These are phyloP conservation scores for Candida arabinofermentans DNA, from an alignment of 805 yeast genomes.

Conservation along the genomic window DNA sequence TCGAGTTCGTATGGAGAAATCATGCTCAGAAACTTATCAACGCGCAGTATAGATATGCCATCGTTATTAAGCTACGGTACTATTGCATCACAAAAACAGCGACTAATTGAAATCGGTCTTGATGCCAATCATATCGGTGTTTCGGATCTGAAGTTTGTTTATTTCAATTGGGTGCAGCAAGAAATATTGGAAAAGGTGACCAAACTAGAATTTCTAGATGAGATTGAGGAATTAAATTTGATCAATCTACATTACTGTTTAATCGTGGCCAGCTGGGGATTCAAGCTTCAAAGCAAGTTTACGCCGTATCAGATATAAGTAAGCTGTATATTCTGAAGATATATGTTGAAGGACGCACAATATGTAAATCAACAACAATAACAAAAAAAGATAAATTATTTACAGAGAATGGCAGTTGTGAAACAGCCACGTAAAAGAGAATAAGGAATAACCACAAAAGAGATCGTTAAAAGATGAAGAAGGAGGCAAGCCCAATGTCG, in stretches of 20 bases:
- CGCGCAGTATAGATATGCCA: slow-evolving; percentile 60
- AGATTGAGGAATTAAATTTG: slow-evolving; percentile 64
- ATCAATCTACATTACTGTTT: slow-evolving; percentile 60
- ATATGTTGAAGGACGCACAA: neutral
- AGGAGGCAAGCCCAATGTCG: neutral
- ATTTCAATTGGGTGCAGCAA: slow-evolving; percentile 39
- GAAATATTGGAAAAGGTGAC: slow-evolving; percentile 43
- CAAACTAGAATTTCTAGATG: slow-evolving; percentile 65
- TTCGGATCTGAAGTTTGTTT: slow-evolving; percentile 42
- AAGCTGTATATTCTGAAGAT: neutral
- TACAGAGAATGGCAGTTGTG: neutral
- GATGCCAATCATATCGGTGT: slow-evolving; percentile 24
- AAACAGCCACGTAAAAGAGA: neutral
- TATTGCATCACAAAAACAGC: slow-evolving; percentile 33
- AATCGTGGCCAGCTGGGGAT: slow-evolving; percentile 27
- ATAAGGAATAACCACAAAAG: neutral
- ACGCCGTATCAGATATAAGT: neutral
- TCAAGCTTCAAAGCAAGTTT: slow-evolving; percentile 1
- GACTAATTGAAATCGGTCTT: slow-evolving; percentile 33
- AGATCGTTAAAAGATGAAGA: neutral
- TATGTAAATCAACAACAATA: neutral
- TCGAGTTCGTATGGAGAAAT: slow-evolving; percentile 60
- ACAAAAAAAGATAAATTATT: neutral
- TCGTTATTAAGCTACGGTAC: slow-evolving; percentile 52
- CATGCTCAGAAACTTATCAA: slow-evolving; percentile 58